Evolutionary conservation across 306 rosid genomes (phyloP).

Genomic region (Urtica urens): DNA sequence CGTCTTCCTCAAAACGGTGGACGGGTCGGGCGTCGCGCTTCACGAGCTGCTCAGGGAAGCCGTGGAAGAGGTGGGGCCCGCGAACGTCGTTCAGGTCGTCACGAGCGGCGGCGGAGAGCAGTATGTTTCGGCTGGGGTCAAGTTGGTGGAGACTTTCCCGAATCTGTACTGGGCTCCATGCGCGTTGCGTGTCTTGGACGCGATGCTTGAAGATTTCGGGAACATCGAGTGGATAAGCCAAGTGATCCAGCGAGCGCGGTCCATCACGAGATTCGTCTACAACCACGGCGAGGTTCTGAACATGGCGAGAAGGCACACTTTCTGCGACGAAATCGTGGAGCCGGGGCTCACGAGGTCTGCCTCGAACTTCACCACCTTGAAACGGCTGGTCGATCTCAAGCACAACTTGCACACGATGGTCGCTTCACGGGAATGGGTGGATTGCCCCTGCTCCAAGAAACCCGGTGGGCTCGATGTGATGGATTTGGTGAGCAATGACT

Average conservation of each 20-base stretch:
- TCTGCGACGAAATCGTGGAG: constrained; percentile 67
- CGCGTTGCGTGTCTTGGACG: constrained; percentile 47
- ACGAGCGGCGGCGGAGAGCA: constrained; percentile 45
- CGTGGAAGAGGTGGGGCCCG: constrained; percentile 70
- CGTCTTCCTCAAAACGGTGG: constrained; percentile 59
- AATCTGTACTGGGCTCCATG: constrained; percentile 77
- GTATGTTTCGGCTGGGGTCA: constrained; percentile 50
- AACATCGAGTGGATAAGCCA: constrained; percentile 56
- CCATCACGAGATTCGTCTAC: constrained; percentile 71
- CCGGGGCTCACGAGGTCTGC: constrained; percentile 45
- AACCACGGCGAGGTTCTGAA: constrained; percentile 53
- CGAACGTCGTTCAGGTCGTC: constrained; percentile 76
- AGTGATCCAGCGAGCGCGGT: constrained; percentile 64
- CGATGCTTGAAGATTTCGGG: constrained; percentile 67
- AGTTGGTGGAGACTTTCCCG: constrained; percentile 56
- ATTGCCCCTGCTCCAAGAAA: constrained; percentile 61
- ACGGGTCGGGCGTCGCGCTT: constrained; percentile 51
- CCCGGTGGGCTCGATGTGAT: constrained; percentile 71
- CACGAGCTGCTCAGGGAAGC: constrained; percentile 54
- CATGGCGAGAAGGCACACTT: constrained; percentile 67
- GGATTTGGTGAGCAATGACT: constrained; percentile 51
- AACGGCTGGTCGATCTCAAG: constrained; percentile 69
- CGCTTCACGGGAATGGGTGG: constrained; percentile 88
- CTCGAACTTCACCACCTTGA: constrained; percentile 57
- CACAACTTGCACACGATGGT: constrained; percentile 73